phyloP scores from a whole-genome alignment of 2,329 filamentous ascomycete species.

The Colletotrichum tofieldiae region DNA sequence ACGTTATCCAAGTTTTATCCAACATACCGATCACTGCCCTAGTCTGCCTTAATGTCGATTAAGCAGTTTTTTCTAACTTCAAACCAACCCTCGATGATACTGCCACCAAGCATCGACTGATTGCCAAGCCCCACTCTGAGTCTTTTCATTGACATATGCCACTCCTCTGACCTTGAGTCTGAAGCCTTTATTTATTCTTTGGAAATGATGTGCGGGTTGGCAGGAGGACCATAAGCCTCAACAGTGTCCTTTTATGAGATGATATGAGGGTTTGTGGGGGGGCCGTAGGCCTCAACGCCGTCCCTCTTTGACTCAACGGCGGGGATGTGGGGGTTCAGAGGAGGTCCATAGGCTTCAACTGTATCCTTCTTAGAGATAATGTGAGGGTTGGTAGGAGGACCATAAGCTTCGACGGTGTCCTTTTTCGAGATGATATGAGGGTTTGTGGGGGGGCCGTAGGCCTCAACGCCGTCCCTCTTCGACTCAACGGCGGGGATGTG shows the following conservation, averaged over 20 bases:
- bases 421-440: constrained; percentile 25
- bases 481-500: not conserved
- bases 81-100: too few species aligned
- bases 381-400: constrained; percentile 28
- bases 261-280: constrained; percentile 33
- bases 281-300: constrained; percentile 29
- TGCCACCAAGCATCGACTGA: not conserved
- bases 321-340: constrained; percentile 27
- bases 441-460: constrained; percentile 28
- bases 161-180: not conserved
- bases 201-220: constrained; percentile 29
- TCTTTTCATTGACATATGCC: not conserved
- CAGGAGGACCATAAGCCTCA: constrained; percentile 28
- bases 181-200: not conserved
- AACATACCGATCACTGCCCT: too few species aligned
- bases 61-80: too few species aligned
- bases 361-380: constrained; percentile 22
- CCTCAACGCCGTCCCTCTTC: constrained; percentile 15
- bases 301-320: constrained; percentile 16
- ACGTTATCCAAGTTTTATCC: too few species aligned
- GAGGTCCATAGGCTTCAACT: constrained; percentile 32
- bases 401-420: constrained; percentile 22
- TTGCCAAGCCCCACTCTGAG: not conserved
- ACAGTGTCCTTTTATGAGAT: constrained; percentile 15
- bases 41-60: too few species aligned